Percentiles rank a stretch among this genome's conserved stretches.
Evolutionary conservation across 495 filamentous ascomycete genomes (phyloP).

Genomic region (Ramalina intermedia): DNA sequence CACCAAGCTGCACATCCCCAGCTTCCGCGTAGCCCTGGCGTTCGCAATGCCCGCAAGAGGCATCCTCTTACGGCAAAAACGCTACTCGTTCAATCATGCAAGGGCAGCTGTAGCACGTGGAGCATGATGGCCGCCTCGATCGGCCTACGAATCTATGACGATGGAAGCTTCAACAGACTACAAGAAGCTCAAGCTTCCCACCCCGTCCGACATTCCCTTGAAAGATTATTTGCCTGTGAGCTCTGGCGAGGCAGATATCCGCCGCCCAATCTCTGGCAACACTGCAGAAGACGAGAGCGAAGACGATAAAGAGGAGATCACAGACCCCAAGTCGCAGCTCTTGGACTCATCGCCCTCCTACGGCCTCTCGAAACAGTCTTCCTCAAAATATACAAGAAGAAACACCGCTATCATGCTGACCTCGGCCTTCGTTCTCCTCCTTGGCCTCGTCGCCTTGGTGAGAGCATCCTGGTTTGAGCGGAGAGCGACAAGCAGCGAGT

Average conservation of each 20-base stretch:
- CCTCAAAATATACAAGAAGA: not conserved
- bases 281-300: not conserved
- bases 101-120: not conserved
- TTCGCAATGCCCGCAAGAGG: not conserved
- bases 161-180: not conserved
- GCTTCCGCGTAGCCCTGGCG: not conserved
- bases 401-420: slow-evolving; percentile 2
- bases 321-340: not conserved
- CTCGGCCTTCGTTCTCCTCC: not conserved
- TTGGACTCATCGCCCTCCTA: not conserved
- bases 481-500: slow-evolving; percentile 3
- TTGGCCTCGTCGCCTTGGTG: slow-evolving; percentile 1
- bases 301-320: not conserved
- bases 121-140: not conserved
- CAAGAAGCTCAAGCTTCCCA: slow-evolving; percentile 7
- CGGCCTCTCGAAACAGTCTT: not conserved
- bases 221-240: no score
- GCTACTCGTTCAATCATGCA: not conserved
- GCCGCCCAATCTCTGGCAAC: no score
- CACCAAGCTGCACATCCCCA: no score
- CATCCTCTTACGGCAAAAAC: not conserved
- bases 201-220: no score
- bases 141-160: no score
- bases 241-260: no score
- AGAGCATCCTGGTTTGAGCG: slow-evolving; percentile 8